phyloP scores from a whole-genome alignment of 1,284 basidiomycete genomes.

The Salmacisia buchloeana region DNA sequence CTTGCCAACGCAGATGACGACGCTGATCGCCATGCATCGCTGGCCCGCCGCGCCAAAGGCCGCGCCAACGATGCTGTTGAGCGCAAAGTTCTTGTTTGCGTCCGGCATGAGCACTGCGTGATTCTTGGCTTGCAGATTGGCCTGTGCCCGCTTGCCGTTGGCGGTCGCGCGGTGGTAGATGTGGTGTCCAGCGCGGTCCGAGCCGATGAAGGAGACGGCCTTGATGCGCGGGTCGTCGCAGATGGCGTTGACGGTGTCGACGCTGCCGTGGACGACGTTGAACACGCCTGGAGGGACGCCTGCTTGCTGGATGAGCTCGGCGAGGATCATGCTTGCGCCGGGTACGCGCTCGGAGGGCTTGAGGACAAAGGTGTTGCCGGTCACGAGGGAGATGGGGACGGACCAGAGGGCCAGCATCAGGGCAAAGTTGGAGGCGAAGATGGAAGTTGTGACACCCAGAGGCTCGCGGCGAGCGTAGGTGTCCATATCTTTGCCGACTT shows the following conservation, averaged over 20 bases:
- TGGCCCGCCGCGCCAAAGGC: slow-evolving; percentile 97
- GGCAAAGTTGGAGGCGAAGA: slow-evolving; percentile 45
- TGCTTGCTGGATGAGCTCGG: slow-evolving; percentile 82
- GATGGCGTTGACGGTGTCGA: slow-evolving; percentile 84
- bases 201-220: slow-evolving; percentile 96
- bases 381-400: slow-evolving; percentile 62
- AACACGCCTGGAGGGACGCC: slow-evolving; percentile 54
- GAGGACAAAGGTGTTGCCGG: slow-evolving; percentile 87
- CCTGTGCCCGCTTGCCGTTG: slow-evolving; percentile 89
- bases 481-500: slow-evolving; percentile 94
- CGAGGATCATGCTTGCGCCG: slow-evolving; percentile 94
- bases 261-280: slow-evolving; percentile 71
- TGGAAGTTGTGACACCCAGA: slow-evolving; percentile 52
- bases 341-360: slow-evolving; percentile 97
- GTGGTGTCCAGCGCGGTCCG: slow-evolving; percentile 84
- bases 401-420: slow-evolving; percentile 81
- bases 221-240: slow-evolving; percentile 86
- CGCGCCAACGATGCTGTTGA: slow-evolving; percentile 89
- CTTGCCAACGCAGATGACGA: slow-evolving; percentile 76
- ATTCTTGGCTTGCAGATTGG: slow-evolving; percentile 90
- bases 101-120: slow-evolving; percentile 78
- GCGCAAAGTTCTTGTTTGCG: slow-evolving; percentile 85
- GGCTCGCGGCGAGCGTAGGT: slow-evolving; percentile 76
- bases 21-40: slow-evolving; percentile 60
- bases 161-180: slow-evolving; percentile 73